Evolutionary conservation across 225 moss, liverwort and hornwort genomes (phyloP).

Genomic region (Takakia lepidozioides): DNA sequence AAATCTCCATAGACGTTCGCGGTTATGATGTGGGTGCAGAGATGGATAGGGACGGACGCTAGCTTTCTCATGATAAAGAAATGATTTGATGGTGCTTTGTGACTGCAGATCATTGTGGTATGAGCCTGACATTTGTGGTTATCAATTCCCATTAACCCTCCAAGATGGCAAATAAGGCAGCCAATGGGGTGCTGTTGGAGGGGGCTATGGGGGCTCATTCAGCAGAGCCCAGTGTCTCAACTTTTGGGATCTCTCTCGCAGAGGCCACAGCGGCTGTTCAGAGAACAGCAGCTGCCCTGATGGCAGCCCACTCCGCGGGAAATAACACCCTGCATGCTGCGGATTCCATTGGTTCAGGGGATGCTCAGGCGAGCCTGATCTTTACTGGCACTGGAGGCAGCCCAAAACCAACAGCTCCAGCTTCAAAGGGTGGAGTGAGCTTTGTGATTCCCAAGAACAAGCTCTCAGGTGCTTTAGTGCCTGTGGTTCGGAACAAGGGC

Average conservation of each 20-base stretch:
- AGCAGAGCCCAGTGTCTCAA: conserved; percentile 13
- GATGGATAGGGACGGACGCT: too few relatives aligned
- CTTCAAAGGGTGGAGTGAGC: conserved; percentile 31
- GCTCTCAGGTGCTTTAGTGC: conserved; percentile 55
- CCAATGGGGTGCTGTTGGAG: conserved; percentile 3
- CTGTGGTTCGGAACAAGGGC: conserved; percentile 28
- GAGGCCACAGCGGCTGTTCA: conserved; percentile 31
- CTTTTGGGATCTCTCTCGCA: conserved; percentile 29
- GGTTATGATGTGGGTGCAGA: too few relatives aligned
- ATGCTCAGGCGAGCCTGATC: not conserved
- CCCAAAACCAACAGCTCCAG: conserved; percentile 11
- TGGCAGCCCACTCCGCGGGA: conserved; percentile 39
- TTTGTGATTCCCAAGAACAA: conserved; percentile 81
- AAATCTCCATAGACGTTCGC: too few relatives aligned
- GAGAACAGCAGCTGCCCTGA: conserved; percentile 35
- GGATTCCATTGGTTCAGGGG: conserved; percentile 4
- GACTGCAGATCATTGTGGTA: too few relatives aligned
- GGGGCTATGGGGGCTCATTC: not conserved
- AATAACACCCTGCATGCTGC: conserved; percentile 1
- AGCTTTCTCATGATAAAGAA: too few relatives aligned
- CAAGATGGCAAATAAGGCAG: conserved; percentile 5
- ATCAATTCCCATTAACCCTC: too few relatives aligned
- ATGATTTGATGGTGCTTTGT: too few relatives aligned
- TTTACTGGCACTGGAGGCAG: conserved; percentile 3
- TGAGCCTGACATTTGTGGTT: too few relatives aligned